phyloP scores from a whole-genome alignment of 176 grass and related monocot genomes.

The Zoysia japonica region DNA sequence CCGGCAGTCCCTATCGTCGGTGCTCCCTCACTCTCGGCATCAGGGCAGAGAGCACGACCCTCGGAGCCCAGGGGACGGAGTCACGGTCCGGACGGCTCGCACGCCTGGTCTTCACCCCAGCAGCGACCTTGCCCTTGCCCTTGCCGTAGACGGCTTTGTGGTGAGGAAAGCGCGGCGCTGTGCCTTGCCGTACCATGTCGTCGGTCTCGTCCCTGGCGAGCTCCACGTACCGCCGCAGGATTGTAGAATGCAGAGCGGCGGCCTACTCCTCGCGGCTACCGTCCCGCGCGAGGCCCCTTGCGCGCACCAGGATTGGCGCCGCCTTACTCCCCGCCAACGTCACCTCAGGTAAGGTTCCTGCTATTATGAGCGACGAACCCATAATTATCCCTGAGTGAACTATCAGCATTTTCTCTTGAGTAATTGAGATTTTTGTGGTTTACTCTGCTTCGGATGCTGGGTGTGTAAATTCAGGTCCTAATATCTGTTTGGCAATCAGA shows the following conservation, averaged over 20 bases:
- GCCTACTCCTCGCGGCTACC: constrained; percentile 28
- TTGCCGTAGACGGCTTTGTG: neutral
- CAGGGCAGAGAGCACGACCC: neutral
- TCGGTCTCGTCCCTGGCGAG: constrained; percentile 23
- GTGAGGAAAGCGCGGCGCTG: neutral
- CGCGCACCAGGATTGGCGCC: constrained; percentile 34
- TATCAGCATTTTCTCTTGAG: neutral
- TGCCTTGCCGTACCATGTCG: neutral
- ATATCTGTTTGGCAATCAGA: neutral
- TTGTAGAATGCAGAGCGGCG: constrained; percentile 28
- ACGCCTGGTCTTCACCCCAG: neutral
- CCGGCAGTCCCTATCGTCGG: neutral
- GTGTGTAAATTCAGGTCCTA: neutral
- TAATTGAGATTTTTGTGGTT: neutral
- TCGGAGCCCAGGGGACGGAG: neutral
- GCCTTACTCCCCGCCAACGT: neutral
- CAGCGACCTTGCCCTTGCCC: neutral
- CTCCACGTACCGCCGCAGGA: constrained; percentile 43
- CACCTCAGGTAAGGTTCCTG: constrained; percentile 32
- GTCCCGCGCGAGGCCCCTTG: constrained; percentile 23
- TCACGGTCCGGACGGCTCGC: neutral
- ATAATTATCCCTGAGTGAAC: neutral
- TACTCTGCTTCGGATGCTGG: neutral
- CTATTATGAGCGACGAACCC: neutral
- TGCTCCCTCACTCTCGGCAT: neutral